Conservation (phyloP, 2,329 filamentous ascomycete genomes). For the Trichoderma endophyticum region DNA sequence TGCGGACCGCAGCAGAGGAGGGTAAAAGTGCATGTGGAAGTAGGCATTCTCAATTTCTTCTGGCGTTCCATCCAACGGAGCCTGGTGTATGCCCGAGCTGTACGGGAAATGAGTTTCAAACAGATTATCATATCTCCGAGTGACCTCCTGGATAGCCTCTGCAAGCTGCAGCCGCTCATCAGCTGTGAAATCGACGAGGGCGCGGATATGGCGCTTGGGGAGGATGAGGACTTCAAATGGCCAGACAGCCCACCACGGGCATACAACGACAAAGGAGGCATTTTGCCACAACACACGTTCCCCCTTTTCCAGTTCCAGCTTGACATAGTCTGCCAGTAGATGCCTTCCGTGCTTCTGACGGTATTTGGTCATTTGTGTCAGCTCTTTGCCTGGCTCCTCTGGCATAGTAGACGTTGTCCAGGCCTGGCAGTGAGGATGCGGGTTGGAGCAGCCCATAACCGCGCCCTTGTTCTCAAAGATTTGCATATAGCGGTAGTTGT, state of each 20-base stretch:
- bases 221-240: slow-evolving; percentile 93
- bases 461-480: slow-evolving; percentile 99
- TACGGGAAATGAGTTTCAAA: slow-evolving; percentile 98
- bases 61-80: slow-evolving; percentile 74
- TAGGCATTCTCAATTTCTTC: slow-evolving; percentile 86
- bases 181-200: slow-evolving; percentile 74
- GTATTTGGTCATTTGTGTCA: slow-evolving; percentile 77
- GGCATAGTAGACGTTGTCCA: slow-evolving; percentile 92
- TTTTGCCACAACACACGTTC: slow-evolving; percentile 91
- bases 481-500: slow-evolving; percentile 94
- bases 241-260: slow-evolving; percentile 98
- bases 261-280: slow-evolving; percentile 76
- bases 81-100: slow-evolving; percentile 94
- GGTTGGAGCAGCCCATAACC: slow-evolving; percentile 98
- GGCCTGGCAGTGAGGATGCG: slow-evolving; percentile 93
- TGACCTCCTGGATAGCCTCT: slow-evolving; percentile 82
- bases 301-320: slow-evolving; percentile 74
- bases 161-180: slow-evolving; percentile 72
- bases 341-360: slow-evolving; percentile 68
- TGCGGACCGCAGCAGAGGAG: slow-evolving; percentile 84
- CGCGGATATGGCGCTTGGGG: slow-evolving; percentile 77
- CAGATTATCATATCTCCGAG: slow-evolving; percentile 89
- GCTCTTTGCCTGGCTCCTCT: slow-evolving; percentile 80
- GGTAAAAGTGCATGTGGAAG: slow-evolving; percentile 97
- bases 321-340: slow-evolving; percentile 81